Evolutionary conservation across 768 basidiomycete genomes (phyloP).

Genomic region (Podaxis sp.): DNA sequence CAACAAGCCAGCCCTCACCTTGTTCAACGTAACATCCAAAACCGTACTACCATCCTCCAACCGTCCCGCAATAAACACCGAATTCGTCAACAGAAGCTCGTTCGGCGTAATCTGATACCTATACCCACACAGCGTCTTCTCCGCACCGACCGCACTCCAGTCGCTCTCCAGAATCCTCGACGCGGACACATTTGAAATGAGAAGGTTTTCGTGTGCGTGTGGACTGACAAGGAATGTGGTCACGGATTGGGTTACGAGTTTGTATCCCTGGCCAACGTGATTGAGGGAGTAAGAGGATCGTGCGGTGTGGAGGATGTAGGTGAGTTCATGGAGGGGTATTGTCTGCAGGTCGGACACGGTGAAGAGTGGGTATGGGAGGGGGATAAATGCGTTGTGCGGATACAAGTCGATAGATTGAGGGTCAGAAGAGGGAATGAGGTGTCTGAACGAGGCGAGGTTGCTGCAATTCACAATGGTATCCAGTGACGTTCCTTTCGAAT

Average conservation of each 20-base stretch:
- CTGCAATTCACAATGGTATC: conserved; percentile 29
- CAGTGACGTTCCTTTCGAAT: conserved; percentile 25
- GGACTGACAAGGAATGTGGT: conserved; percentile 30
- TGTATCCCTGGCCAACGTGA: conserved; percentile 28
- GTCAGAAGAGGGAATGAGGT: conserved; percentile 18
- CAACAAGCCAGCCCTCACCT: conserved; percentile 23
- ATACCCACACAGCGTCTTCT: conserved; percentile 33
- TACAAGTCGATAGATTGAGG: conserved; percentile 20
- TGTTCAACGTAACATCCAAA: conserved; percentile 32
- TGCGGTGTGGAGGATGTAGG: conserved; percentile 16
- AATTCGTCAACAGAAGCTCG: conserved; percentile 30
- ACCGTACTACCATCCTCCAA: conserved; percentile 33
- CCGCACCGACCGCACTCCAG: conserved; percentile 30
- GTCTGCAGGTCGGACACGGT: conserved; percentile 29
- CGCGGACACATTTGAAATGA: conserved; percentile 36
- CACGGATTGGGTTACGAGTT: conserved; percentile 18
- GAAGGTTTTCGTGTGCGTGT: conserved; percentile 29
- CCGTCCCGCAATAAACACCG: conserved; percentile 34
- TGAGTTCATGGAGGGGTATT: conserved; percentile 24
- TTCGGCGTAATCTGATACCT: conserved; percentile 33
- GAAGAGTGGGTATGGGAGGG: conserved; percentile 36
- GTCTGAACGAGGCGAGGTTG: conserved; percentile 35
- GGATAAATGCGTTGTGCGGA: conserved; percentile 35
- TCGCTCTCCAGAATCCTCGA: conserved; percentile 36
- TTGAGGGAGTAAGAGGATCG: conserved; percentile 19